A percentile compares a stretch with the other conserved stretches of the same genome.
These are phyloP conservation scores for Termitomyces sp. DNA, from an alignment of 768 basidiomycete genomes.

Conservation along the genomic window DNA sequence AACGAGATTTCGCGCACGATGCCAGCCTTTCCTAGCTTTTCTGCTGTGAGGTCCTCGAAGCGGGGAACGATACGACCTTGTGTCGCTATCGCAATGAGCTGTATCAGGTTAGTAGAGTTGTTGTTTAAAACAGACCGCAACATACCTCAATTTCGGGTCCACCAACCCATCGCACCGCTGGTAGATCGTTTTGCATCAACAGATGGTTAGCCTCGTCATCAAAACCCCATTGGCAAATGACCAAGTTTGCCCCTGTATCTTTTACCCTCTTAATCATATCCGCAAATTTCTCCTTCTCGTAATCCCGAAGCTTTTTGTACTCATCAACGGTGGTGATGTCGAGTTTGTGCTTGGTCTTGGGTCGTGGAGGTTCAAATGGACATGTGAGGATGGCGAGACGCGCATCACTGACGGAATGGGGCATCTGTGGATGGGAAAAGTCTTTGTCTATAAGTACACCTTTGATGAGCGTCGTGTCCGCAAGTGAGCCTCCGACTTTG, in stretches of 20 bases:
- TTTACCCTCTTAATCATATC: conserved; percentile 98
- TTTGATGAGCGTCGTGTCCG: conserved; percentile 91
- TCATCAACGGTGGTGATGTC: conserved; percentile 97
- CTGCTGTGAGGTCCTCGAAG: conserved; percentile 90
- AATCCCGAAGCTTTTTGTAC: conserved; percentile 90
- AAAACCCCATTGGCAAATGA: conserved; percentile 99
- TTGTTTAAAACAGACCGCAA: neutral
- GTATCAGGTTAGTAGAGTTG: conserved; percentile 6
- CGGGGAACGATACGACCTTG: conserved; percentile 97
- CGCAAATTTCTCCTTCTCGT: conserved; percentile 94
- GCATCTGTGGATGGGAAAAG: conserved; percentile 99
- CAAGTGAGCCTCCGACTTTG: conserved; percentile 96
- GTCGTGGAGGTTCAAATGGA: conserved; percentile 97
- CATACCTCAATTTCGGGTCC: conserved; percentile 97
- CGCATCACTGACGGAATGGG: conserved; percentile 81
- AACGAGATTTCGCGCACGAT: conserved; percentile 93
- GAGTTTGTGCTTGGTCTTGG: conserved; percentile 98
- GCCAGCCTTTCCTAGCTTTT: conserved; percentile 92
- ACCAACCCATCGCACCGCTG: conserved; percentile 98
- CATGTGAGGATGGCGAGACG: conserved; percentile 96
- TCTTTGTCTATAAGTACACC: conserved; percentile 99
- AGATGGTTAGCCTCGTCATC: conserved; percentile 99
- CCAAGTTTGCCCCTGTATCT: conserved; percentile 94
- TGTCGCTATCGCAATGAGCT: conserved; percentile 98
- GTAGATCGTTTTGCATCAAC: conserved; percentile 96